A percentile compares a stretch with the other conserved stretches of the same genome.
phyloP scores from a whole-genome alignment of 208 protist species.

The Acanthamoeba healyi region DNA sequence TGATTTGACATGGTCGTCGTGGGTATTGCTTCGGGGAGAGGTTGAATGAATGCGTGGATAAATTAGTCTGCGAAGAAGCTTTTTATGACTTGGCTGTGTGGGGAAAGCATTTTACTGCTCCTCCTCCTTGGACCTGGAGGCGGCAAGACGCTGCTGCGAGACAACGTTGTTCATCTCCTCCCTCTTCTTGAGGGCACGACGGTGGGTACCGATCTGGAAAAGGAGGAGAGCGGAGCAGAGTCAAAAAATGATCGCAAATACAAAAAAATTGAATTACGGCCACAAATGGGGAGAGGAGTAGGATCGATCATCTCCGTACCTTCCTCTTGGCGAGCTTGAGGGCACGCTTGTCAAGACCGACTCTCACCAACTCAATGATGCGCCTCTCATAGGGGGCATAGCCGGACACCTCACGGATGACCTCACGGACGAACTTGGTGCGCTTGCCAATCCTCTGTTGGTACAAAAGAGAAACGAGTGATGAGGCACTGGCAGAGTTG shows the following conservation, averaged over 20 bases:
- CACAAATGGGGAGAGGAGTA: neutral
- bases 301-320: conserved; percentile 79
- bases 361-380: conserved; percentile 92
- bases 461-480: neutral
- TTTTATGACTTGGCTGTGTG: neutral
- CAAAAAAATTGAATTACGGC: neutral
- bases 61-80: neutral
- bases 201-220: conserved; percentile 88
- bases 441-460: conserved; percentile 76
- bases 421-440: conserved; percentile 87
- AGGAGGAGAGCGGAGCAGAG: neutral
- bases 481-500: neutral
- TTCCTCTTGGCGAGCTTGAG: conserved; percentile 93
- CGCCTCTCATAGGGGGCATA: conserved; percentile 93
- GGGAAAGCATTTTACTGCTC: conserved; percentile 5
- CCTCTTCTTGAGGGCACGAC: conserved; percentile 87
- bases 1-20: too few species aligned
- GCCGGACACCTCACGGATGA: conserved; percentile 92
- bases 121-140: conserved; percentile 48
- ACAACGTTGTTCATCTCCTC: conserved; percentile 85
- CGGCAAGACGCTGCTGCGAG: conserved; percentile 45
- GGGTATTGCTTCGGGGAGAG: neutral
- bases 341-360: conserved; percentile 92
- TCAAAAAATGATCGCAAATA: neutral
- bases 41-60: neutral